phyloP scores from a whole-genome alignment of 441 rosid species.

The Populus hybrid region DNA sequence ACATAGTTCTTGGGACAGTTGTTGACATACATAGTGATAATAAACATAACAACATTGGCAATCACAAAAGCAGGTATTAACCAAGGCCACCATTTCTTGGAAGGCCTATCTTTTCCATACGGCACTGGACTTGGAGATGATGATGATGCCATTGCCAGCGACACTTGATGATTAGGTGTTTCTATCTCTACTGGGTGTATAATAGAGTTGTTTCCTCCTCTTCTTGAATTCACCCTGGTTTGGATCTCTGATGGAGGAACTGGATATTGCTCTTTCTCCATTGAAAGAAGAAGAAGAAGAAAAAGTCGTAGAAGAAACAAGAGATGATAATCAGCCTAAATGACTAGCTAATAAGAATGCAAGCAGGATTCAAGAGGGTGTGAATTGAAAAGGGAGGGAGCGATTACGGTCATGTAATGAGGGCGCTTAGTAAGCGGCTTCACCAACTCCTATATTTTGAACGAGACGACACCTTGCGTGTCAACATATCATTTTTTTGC shows the following conservation, averaged over 20 bases:
- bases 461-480: background rate
- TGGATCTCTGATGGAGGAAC: conserved; percentile 22
- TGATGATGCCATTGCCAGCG: conserved; percentile 3
- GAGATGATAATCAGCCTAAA: background rate
- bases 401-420: background rate
- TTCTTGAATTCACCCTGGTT: conserved; percentile 32
- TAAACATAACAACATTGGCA: conserved; percentile 46
- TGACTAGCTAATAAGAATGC: background rate
- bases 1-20: conserved; percentile 55
- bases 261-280: conserved; percentile 13
- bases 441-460: conserved; percentile 8
- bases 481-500: background rate
- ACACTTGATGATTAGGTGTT: conserved; percentile 5
- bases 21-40: conserved; percentile 63
- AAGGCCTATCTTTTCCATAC: conserved; percentile 38
- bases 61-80: conserved; percentile 48
- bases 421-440: conserved; percentile 15
- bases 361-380: background rate
- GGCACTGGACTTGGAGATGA: conserved; percentile 25
- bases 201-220: conserved; percentile 12
- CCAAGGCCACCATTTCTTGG: conserved; percentile 58
- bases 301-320: no score
- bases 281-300: background rate
- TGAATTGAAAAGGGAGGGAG: background rate
- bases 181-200: conserved; percentile 47